Evolutionary conservation across 1,284 basidiomycete species (phyloP).

Genomic region (Naganishia sp.): DNA sequence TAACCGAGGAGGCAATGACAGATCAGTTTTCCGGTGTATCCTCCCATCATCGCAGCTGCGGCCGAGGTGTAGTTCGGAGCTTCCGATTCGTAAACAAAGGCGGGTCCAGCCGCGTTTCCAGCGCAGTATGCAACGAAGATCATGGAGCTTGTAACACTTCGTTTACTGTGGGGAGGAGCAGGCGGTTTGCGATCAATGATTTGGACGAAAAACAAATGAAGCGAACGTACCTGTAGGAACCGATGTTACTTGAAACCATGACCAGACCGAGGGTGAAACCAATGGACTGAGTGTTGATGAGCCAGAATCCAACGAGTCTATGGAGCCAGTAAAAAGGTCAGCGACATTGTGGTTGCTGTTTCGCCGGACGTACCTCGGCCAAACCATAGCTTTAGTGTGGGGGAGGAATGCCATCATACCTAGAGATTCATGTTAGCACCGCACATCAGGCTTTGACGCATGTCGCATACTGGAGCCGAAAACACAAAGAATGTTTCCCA

Average conservation of each 20-base stretch:
- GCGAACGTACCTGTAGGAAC: constrained; percentile 37
- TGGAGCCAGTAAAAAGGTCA: too few species aligned
- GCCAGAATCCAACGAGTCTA: constrained; percentile 48
- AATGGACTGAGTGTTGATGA: constrained; percentile 44
- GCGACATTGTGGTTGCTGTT: too few species aligned
- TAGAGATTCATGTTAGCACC: constrained; percentile 30
- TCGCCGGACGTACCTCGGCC: constrained; percentile 32
- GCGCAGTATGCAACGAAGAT: constrained; percentile 47
- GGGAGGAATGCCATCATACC: constrained; percentile 50
- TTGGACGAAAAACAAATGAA: not conserved
- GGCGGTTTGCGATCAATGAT: not conserved
- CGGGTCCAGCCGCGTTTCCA: constrained; percentile 41
- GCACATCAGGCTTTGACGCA: too few species aligned
- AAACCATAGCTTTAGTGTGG: constrained; percentile 40
- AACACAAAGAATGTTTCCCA: constrained; percentile 45
- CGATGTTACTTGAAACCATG: constrained; percentile 49
- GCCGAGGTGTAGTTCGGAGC: constrained; percentile 47
- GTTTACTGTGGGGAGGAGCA: constrained; percentile 36
- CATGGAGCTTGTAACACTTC: constrained; percentile 44
- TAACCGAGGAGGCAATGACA: constrained; percentile 37
- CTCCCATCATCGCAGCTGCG: constrained; percentile 46
- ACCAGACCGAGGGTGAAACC: constrained; percentile 51
- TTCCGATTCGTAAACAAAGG: constrained; percentile 41
- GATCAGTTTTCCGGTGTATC: constrained; percentile 42
- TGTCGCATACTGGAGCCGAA: constrained; percentile 3